Evolutionary conservation across 2,329 filamentous ascomycete genomes (phyloP), one percentile per base, ranked within the genome.

Genomic region (Scopulariopsis brevicaulis): DNA sequence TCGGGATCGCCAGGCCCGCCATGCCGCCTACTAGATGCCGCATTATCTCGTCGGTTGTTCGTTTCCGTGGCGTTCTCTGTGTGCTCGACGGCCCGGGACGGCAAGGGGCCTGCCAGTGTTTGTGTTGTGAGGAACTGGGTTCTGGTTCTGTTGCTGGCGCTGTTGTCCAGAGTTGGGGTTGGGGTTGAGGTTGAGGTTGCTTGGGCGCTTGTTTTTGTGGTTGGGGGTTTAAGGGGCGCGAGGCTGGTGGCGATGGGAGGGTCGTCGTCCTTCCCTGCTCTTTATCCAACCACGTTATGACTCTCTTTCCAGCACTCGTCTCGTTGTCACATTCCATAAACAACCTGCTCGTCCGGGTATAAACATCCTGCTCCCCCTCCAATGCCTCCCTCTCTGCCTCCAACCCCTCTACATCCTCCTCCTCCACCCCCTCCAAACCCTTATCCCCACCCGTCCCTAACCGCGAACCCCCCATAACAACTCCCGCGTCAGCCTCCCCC

Each of bases 1-100:
- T 74, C 20, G 64, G 63, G 12, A 76, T 64, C 34, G 59, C 57
- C 10, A 58, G 35, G 28, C 67, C 60, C 52, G 71, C 64, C 8
- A 65, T 64, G 6, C 66, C 66, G 6, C 75, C 70, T 2, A 70
- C 73, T 8, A 57, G 28, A 34, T 53, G n/a, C n/a, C 15, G 24
- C 32, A 52, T 43, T 12, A 57, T 61, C 25, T 68, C 68, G 6
- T 70, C 66, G 32, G 71, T 65, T 1, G 62, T 58, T 34, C 4
- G n/a, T 24, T 24, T 24, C 46, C 24, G n/a, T 7, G n/a, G 46
- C 24, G 46, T 24, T 50, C n/a, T 24, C 12, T 12, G 46, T 12
- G 46, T n/a, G 7, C n/a, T 50, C n/a, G 4, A 22, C 4, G 22
- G 20, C 20, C 12, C 46, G 20, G 20, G 20, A 22, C 46, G 46